Conservation (phyloP, 352 stramenopile genomes). For the Phytophthora niederhauseri region DNA sequence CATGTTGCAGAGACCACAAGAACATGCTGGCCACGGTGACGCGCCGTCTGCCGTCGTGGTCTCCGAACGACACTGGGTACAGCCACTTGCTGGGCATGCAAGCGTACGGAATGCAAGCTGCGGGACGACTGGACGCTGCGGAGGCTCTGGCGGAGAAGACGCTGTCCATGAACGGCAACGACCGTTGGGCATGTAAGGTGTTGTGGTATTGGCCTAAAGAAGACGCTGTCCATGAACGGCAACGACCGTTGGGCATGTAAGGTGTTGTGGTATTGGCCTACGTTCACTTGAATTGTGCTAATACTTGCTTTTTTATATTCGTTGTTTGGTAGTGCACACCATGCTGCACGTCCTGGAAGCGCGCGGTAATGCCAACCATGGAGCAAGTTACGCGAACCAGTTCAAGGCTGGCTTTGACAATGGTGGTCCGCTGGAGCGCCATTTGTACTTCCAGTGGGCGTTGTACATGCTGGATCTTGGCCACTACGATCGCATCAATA, state of each 20-base stretch:
- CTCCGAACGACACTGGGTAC: slow-evolving; percentile 75
- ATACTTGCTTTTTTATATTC: background rate
- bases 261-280: slow-evolving; percentile 21
- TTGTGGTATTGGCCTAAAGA: slow-evolving; percentile 35
- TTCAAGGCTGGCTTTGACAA: slow-evolving; percentile 83
- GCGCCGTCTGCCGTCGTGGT: slow-evolving; percentile 77
- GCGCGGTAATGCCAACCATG: slow-evolving; percentile 84
- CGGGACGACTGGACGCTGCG: slow-evolving; percentile 68
- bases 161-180: slow-evolving; percentile 86
- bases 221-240: slow-evolving; percentile 84
- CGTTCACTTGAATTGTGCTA: background rate
- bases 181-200: slow-evolving; percentile 83
- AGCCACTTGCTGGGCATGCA: slow-evolving; percentile 84
- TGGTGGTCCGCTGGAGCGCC: slow-evolving; percentile 66
- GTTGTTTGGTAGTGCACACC: slow-evolving; percentile 63
- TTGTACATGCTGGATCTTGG: slow-evolving; percentile 83
- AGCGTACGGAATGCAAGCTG: slow-evolving; percentile 77
- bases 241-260: slow-evolving; percentile 87
- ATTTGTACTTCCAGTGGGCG: slow-evolving; percentile 86
- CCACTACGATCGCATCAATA: slow-evolving; percentile 82
- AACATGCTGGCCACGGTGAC: slow-evolving; percentile 80
- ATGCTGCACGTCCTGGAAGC: slow-evolving; percentile 79
- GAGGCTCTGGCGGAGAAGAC: slow-evolving; percentile 76
- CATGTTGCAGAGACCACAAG: slow-evolving; percentile 62
- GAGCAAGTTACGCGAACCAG: slow-evolving; percentile 84